Base-by-base conservation (phyloP, 306 rosid genomes). In the Trichosanthes truncata region DNA sequence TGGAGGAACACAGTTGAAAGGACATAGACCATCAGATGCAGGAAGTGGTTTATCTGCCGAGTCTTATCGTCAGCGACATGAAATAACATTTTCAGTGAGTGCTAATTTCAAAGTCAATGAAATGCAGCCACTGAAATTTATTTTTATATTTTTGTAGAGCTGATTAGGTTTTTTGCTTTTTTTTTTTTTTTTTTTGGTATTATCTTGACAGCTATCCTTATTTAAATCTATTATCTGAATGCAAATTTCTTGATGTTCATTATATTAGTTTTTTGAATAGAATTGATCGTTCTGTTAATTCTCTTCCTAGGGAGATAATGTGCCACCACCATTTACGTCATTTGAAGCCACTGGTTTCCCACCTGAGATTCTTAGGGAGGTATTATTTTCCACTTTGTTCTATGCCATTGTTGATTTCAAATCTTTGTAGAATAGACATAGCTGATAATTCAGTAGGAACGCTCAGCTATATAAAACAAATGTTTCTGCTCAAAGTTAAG, bases 281-380 rank as follows among this genome's bases (percentile, higher is more conserved):
- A 46, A 49, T 49, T 73, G 8, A 81, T 73, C 46, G 57, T 77
- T 46, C 65, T 67, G 48, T 26, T 6, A 21, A 36, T 49, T 23
- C 57, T 52, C 77, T 80, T 84, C 67, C 20, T 79, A 96, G 99
- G 99, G 99, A 73, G 93, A 91, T 71, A 90, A 90, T 76, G 98
- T 91, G 81, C 98, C 97, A 36, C 86, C 92, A 4, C 99, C 99
- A 38, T 84, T 87, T 71, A 71, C 83, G 9, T 84, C 98, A 78
- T 96, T 96, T 83, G 94, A 90, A 59, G 78, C 92, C 66, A 83
- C 91, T 79, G 96, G 94, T 53, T 88, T 96, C 83, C 97, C 99
- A 63, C 76, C 96, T 8, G 99, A 96, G 93, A 85, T 96, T 83
- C 96, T 96, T 81, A 91, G 87, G 92, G 99, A 96, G 99, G 99